Evolutionary conservation across 2,329 filamentous ascomycete genomes (phyloP).

Genomic region (Diaporthe australafricana): DNA sequence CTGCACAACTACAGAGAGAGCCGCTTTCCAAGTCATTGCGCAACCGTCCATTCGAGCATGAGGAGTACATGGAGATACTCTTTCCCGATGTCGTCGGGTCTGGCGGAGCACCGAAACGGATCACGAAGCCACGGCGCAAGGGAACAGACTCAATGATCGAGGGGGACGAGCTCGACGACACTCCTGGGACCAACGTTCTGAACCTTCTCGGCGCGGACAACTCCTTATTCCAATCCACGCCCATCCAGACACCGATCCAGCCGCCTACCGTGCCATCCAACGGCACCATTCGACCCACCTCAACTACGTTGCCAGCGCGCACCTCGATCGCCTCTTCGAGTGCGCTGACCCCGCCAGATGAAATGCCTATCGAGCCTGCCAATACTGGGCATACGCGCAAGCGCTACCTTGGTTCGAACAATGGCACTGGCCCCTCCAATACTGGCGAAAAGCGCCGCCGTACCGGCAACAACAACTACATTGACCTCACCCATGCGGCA

Average conservation of each 20-base stretch:
- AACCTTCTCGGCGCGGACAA: constrained; percentile 50
- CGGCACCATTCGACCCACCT: constrained; percentile 43
- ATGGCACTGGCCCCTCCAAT: constrained; percentile 28
- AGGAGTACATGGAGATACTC: constrained; percentile 70
- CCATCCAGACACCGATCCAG: constrained; percentile 39
- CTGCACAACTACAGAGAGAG: constrained; percentile 58
- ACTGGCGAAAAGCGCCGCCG: constrained; percentile 49
- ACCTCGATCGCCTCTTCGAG: constrained; percentile 53
- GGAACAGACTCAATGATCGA: constrained; percentile 58
- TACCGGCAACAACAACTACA: constrained; percentile 40
- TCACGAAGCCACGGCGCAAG: constrained; percentile 66
- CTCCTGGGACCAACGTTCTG: constrained; percentile 60
- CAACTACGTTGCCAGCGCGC: constrained; percentile 53
- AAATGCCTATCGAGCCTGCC: constrained; percentile 47
- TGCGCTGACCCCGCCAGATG: constrained; percentile 68
- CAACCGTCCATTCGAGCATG: constrained; percentile 69
- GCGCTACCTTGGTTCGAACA: constrained; percentile 46
- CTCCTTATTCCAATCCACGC: constrained; percentile 45
- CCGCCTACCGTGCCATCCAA: constrained; percentile 39
- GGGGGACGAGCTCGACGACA: constrained; percentile 59
- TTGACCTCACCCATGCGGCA: constrained; percentile 37
- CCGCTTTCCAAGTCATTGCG: constrained; percentile 68
- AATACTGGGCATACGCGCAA: constrained; percentile 54
- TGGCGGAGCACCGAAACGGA: constrained; percentile 68
- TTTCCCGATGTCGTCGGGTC: constrained; percentile 71